A percentile compares a stretch with the other conserved stretches of the same genome.
These are phyloP conservation scores for Trichodelitschia bisporula DNA, from an alignment of 495 filamentous ascomycete species.

Conservation along the genomic window DNA sequence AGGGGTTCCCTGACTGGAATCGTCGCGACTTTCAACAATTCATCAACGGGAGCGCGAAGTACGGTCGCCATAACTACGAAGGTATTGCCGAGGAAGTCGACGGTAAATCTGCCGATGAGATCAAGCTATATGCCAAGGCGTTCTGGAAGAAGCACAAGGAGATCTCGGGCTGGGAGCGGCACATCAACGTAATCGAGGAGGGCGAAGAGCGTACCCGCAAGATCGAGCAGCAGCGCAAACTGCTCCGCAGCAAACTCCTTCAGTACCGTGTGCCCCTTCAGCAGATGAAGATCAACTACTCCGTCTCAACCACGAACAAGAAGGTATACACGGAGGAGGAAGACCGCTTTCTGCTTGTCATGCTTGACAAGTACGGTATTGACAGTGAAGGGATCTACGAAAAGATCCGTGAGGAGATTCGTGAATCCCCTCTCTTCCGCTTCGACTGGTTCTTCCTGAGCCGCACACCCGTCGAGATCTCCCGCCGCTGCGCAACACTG, in stretches of 20 bases:
- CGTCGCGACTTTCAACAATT: constrained; percentile 96
- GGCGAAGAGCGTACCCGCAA: constrained; percentile 77
- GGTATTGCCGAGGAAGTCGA: constrained; percentile 78
- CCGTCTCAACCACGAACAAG: constrained; percentile 97
- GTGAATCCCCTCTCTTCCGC: constrained; percentile 82
- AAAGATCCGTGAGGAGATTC: constrained; percentile 30
- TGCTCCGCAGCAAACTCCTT: constrained; percentile 83
- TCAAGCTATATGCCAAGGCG: constrained; percentile 70
- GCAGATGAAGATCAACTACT: constrained; percentile 96
- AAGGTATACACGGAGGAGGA: constrained; percentile 99
- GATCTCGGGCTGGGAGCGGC: constrained; percentile 69
- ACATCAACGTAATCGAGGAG: constrained; percentile 64
- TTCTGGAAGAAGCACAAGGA: constrained; percentile 88
- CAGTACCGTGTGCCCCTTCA: constrained; percentile 92
- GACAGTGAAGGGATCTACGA: constrained; percentile 18
- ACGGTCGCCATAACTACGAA: constrained; percentile 62
- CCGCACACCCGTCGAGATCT: constrained; percentile 77
- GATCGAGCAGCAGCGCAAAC: constrained; percentile 75
- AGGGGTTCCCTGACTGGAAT: constrained; percentile 89
- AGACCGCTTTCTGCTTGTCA: constrained; percentile 84
- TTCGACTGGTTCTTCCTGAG: constrained; percentile 99
- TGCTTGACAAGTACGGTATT: constrained; percentile 73
- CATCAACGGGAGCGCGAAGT: constrained; percentile 78
- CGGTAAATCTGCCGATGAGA: constrained; percentile 62
- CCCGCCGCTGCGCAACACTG: constrained; percentile 76